Base-by-base conservation (phyloP, 306 rosid genomes). In the Medicago arabica region DNA sequence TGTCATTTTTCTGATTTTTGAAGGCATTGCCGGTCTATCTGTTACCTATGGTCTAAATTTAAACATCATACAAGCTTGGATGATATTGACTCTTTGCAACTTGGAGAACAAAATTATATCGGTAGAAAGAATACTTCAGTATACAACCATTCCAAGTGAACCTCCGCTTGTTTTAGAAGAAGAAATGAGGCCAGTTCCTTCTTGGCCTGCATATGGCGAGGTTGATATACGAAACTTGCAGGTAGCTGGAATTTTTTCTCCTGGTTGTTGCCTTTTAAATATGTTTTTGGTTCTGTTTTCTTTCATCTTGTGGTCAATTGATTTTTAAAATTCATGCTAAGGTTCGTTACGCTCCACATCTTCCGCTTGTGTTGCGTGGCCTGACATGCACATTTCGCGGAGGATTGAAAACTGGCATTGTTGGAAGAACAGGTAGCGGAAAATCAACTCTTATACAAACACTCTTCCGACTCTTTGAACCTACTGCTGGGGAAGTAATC, bases 121-220 rank as follows among this genome's bases (percentile, higher is more conserved):
- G 7, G 38, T 34, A 34, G 38, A 34, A 34, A 34, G 38, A 82
- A 75, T 93, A 61, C 74, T 89, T 67, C 98, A 93, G 19, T 93
- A 93, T 65, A 75, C 86, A 54, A 54, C 21, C 31, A 69, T 88
- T 65, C 89, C 89, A 7, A 85, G 89, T 75, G 97, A 93, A 71
- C 95, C 98, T 67, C 88, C 92, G 50, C 82, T 89, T 69, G 78
- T 86, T 2, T 61, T 81, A 1, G 93, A 93, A 49, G 86, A 86
- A 50, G 86, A 86, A 51, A 87, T 79, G 18, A 80, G 43, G 10
- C 97, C 90, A 13, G 75, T 79, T 84, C 18, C 16, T 74, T 84
- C 85, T 17, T 93, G 98, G 98, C 95, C 98, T 8, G 78, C 82
- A 3, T 46, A 12, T 18, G 97, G 97, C 68, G 89, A 86, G 81